Base-by-base conservation (phyloP, 306 rosid species). In the Erythrophleum fordii region DNA sequence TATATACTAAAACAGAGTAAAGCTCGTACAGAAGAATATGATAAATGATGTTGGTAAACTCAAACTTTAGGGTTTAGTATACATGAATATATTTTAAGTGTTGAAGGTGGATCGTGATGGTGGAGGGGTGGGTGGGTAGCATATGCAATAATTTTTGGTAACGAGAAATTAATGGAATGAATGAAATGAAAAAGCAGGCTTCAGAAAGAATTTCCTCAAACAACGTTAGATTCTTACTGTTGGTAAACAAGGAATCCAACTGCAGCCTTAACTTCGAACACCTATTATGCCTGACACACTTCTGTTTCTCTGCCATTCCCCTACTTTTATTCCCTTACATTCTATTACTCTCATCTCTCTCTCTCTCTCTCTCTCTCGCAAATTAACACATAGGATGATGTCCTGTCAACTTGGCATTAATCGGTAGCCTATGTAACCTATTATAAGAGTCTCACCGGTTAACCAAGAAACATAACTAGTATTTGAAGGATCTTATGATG, bases 171-270 rank as follows among this genome's bases (percentile, higher is more conserved):
- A 11, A 22, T 14, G 26, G 75, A n/a, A 79, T 68, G 82, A 88
- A 81, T 73, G 81, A 56, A 83, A 86, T 45, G 87, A 62, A 61
- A 85, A 80, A 80, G 86, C 78, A 81, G 89, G 77, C 81, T 87
- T 87, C 62, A 84, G 56, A 59, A 76, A 86, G 76, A 86, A 86
- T 86, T 86, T 84, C 82, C 85, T 39, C 67, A 83, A 59, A 83
- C 82, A 78, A 81, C 42, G 73, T 72, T 89, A 84, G 91, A 89
- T 84, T 87, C 89, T 82, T 71, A 35, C 64, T 77, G 86, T 64
- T 83, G 69, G 71, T 80, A 4, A 83, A 73, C 41, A 84, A 81
- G 86, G 85, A 86, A 84, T 87, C 91, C 88, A 23, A 56, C n/a
- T 53, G 73, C 87, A 78, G 76, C 83, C 77, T 85, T 84, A 3